phyloP scores from a whole-genome alignment of 345 rosid genomes.

The Passiflora organensis region DNA sequence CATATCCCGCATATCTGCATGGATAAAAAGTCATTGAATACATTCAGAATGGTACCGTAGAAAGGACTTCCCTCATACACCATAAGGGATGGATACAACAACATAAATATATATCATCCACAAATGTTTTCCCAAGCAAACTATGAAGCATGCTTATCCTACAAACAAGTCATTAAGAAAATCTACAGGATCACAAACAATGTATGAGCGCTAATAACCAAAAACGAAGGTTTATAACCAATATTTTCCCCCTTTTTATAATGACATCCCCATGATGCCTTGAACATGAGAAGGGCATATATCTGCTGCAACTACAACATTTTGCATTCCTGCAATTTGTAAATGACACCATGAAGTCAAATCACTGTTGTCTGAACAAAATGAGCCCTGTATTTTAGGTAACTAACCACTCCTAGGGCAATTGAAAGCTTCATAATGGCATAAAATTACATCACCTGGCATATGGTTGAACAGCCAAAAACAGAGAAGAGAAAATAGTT shows the following conservation, averaged over 20 bases:
- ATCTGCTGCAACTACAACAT: slow-evolving; percentile 53
- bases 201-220: slow-evolving; percentile 14
- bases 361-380: slow-evolving; percentile 32
- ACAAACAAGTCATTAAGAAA: slow-evolving; percentile 9
- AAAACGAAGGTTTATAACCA: slow-evolving; percentile 11
- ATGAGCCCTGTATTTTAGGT: slow-evolving; percentile 39
- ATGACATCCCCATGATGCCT: slow-evolving; percentile 42
- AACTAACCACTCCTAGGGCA: slow-evolving; percentile 28
- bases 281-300: slow-evolving; percentile 50
- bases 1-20: slow-evolving; percentile 71
- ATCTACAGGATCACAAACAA: slow-evolving; percentile 12
- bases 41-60: slow-evolving; percentile 3
- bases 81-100: slow-evolving; percentile 6
- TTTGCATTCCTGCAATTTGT: slow-evolving; percentile 68
- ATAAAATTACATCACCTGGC: slow-evolving; percentile 40
- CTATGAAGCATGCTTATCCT: slow-evolving; percentile 11
- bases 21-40: slow-evolving; percentile 9
- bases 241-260: slow-evolving; percentile 3
- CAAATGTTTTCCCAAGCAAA: slow-evolving; percentile 7
- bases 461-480: slow-evolving; percentile 17
- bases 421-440: slow-evolving; percentile 21
- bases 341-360: slow-evolving; percentile 67
- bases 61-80: slow-evolving; percentile 5
- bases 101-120: neutral
- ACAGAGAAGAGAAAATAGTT: slow-evolving; percentile 11